Percentiles rank a stretch among this genome's conserved stretches.
phyloP scores from a whole-genome alignment of 768 basidiomycete species.

The Strobilomyces dryophilus region DNA sequence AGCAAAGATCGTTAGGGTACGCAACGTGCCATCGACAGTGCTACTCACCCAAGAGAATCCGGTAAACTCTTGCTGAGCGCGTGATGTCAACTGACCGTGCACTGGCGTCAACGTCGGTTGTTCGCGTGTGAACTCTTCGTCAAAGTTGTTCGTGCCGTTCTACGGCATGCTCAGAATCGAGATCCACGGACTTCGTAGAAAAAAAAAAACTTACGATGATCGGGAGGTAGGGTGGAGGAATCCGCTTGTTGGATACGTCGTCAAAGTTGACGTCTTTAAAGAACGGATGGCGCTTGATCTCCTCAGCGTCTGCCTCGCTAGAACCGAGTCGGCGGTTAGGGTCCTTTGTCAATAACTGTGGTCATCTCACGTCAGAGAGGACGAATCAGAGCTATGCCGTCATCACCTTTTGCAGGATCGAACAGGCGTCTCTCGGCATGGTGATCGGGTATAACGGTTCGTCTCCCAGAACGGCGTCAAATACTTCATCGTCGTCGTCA shows the following conservation, averaged over 20 bases:
- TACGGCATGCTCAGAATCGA: constrained; percentile 27
- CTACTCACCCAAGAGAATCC: constrained; percentile 88
- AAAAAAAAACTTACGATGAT: constrained; percentile 65
- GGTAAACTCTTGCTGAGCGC: constrained; percentile 93
- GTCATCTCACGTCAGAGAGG: constrained; percentile 3
- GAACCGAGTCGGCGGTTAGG: constrained; percentile 88
- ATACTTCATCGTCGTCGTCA: constrained; percentile 99
- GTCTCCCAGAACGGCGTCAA: constrained; percentile 97
- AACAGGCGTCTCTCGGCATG: constrained; percentile 97
- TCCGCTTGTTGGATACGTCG: constrained; percentile 94
- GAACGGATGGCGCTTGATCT: constrained; percentile 96
- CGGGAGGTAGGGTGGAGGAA: constrained; percentile 96
- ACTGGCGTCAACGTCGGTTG: constrained; percentile 98
- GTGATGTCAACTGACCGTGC: constrained; percentile 84
- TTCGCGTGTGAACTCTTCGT: constrained; percentile 95
- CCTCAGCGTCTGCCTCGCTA: constrained; percentile 88
- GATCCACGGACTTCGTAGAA: not conserved
- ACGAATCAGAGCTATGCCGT: not conserved
- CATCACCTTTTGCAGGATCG: constrained; percentile 85
- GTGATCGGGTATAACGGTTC: constrained; percentile 98
- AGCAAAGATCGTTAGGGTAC: not conserved
- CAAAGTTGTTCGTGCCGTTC: constrained; percentile 92
- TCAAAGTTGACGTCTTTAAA: constrained; percentile 98
- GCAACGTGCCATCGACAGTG: not conserved
- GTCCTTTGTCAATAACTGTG: constrained; percentile 87